Evolutionary conservation across 2,329 filamentous ascomycete genomes (phyloP).

Genomic region (Hirsutella thompsonii): DNA sequence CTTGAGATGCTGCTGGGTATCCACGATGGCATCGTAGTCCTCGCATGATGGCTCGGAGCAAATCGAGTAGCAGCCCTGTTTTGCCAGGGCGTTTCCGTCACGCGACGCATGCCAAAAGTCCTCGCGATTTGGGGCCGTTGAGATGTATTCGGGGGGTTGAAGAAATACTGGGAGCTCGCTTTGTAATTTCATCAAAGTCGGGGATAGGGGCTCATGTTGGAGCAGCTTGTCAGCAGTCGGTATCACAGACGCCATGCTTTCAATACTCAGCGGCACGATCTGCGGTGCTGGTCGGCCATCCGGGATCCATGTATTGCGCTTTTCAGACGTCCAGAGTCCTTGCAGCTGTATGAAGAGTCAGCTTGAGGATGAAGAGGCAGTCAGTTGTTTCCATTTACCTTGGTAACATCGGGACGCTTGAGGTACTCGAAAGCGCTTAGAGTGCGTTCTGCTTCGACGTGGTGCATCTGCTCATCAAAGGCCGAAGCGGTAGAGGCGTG

Average conservation of each 20-base stretch:
- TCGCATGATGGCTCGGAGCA: slow-evolving; percentile 12
- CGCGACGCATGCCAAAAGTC: slow-evolving; percentile 19
- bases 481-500: slow-evolving; percentile 10
- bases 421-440: slow-evolving; percentile 23
- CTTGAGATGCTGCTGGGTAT: slow-evolving; percentile 17
- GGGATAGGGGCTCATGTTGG: slow-evolving; percentile 3
- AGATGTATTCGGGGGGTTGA: slow-evolving; percentile 11
- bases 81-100: slow-evolving; percentile 13
- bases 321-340: slow-evolving; percentile 15
- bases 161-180: slow-evolving; percentile 6
- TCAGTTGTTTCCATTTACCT: slow-evolving; percentile 2
- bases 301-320: slow-evolving; percentile 4
- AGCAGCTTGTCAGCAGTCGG: background rate
- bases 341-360: slow-evolving; percentile 10
- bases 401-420: slow-evolving; percentile 16
- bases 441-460: slow-evolving; percentile 7
- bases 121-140: slow-evolving; percentile 9
- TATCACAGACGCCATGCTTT: background rate
- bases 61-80: slow-evolving; percentile 17
- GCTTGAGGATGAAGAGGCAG: background rate
- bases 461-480: background rate
- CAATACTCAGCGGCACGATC: background rate
- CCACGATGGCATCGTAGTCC: slow-evolving; percentile 17
- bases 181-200: slow-evolving; percentile 7
- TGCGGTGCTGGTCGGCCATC: background rate